These are phyloP conservation scores for Penicillium sp. DNA, from an alignment of 2,329 filamentous ascomycete species.

Conservation along the genomic window DNA sequence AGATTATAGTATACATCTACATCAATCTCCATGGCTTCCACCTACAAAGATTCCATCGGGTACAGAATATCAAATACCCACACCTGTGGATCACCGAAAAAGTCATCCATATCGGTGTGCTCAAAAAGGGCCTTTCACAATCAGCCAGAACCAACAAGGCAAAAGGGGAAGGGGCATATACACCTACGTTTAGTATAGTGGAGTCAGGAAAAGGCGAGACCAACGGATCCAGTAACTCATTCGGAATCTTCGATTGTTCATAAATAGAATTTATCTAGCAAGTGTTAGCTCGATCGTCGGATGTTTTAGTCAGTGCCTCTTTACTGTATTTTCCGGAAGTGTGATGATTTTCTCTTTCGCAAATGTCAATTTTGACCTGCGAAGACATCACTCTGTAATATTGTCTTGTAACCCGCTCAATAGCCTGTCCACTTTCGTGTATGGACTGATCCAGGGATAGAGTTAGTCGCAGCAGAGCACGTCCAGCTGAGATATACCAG, in stretches of 20 bases:
- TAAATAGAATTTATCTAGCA: background rate
- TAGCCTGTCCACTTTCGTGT: conserved; percentile 25
- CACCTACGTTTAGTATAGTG: background rate
- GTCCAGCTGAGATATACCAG: conserved; percentile 37
- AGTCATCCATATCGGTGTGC: conserved; percentile 11
- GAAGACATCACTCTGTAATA: conserved; percentile 19
- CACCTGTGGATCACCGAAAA: conserved; percentile 21
- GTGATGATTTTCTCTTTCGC: conserved; percentile 11
- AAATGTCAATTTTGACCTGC: conserved; percentile 17
- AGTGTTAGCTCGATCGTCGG: background rate
- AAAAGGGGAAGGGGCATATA: background rate
- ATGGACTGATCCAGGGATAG: conserved; percentile 16
- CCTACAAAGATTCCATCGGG: background rate
- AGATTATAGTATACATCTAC: too few relatives aligned
- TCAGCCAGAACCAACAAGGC: background rate
- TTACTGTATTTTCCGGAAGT: background rate
- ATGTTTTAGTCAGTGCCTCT: background rate
- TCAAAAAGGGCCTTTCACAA: conserved; percentile 4
- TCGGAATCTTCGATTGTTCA: background rate
- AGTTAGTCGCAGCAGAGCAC: conserved; percentile 29
- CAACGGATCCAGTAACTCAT: background rate
- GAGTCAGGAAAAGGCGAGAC: background rate
- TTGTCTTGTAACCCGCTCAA: conserved; percentile 18
- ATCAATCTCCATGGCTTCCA: background rate
- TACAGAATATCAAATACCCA: conserved; percentile 22